phyloP scores from a whole-genome alignment of 164 flowering plant genomes.

The Tetrastigma voinierianum region DNA sequence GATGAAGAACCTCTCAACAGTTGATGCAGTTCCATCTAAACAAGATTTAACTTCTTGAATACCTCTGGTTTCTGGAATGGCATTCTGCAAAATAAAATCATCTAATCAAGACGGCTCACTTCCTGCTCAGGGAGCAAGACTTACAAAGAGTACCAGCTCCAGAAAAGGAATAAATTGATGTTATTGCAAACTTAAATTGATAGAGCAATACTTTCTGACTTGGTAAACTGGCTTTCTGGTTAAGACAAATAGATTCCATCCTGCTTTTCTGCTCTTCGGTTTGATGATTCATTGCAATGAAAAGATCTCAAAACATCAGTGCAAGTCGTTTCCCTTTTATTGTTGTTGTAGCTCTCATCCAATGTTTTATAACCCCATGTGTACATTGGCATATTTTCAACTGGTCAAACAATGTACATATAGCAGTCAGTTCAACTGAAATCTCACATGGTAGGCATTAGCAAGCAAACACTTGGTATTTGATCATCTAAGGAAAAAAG shows the following conservation, averaged over 20 bases:
- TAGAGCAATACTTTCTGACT: constrained; percentile 37
- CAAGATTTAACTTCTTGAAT: constrained; percentile 25
- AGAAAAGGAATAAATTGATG: neutral
- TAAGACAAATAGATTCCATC: constrained; percentile 34
- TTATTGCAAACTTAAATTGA: neutral
- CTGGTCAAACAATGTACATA: constrained; percentile 31
- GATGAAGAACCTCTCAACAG: constrained; percentile 10
- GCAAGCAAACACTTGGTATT: neutral
- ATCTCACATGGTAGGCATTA: neutral
- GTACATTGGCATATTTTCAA: constrained; percentile 85
- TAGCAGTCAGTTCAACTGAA: constrained; percentile 14
- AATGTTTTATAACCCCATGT: constrained; percentile 60
- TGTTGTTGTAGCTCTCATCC: constrained; percentile 32
- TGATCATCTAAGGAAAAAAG: neutral
- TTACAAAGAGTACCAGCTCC: neutral
- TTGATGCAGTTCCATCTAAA: constrained; percentile 12
- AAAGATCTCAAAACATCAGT: constrained; percentile 20
- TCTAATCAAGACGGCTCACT: neutral
- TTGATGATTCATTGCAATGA: constrained; percentile 34
- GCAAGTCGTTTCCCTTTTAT: constrained; percentile 27
- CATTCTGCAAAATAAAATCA: constrained; percentile 21
- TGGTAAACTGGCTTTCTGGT: constrained; percentile 23
- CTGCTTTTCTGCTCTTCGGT: constrained; percentile 25
- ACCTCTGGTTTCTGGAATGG: constrained; percentile 12
- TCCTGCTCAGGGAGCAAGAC: neutral